phyloP scores from a whole-genome alignment of 495 filamentous ascomycete genomes.

The Sporormia fimetaria region DNA sequence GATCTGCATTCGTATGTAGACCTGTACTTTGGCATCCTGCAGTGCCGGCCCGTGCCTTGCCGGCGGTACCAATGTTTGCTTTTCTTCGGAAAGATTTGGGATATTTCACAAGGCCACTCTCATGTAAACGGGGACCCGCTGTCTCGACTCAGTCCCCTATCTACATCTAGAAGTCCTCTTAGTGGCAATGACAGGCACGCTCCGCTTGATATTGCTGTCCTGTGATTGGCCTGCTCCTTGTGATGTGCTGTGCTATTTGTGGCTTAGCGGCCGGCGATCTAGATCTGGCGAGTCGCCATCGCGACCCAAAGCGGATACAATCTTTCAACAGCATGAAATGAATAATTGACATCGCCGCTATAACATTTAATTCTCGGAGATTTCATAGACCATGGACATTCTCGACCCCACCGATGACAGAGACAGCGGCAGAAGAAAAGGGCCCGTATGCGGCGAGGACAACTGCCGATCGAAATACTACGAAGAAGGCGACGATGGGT shows the following conservation, averaged over 20 bases:
- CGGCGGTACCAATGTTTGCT: conserved; percentile 16
- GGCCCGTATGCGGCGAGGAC: conserved; percentile 25
- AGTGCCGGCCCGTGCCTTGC: conserved; percentile 17
- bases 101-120: conserved; percentile 25
- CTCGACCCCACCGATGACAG: conserved; percentile 3
- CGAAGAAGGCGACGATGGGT: conserved; percentile 38
- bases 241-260: neutral
- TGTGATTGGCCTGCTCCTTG: neutral
- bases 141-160: conserved; percentile 18
- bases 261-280: no score
- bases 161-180: conserved; percentile 10
- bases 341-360: neutral
- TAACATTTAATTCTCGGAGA: neutral
- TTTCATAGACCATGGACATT: no score
- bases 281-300: no score
- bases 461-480: conserved; percentile 40
- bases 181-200: conserved; percentile 17
- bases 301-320: neutral
- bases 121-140: conserved; percentile 19
- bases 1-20: conserved; percentile 7
- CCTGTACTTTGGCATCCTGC: conserved; percentile 13
- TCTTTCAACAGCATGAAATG: neutral
- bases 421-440: conserved; percentile 7
- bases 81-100: conserved; percentile 25
- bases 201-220: neutral